Evolutionary conservation across 345 rosid species (phyloP), one percentile per base, ranked within the genome.

Genomic region (Zanthoxylum bungeanum): DNA sequence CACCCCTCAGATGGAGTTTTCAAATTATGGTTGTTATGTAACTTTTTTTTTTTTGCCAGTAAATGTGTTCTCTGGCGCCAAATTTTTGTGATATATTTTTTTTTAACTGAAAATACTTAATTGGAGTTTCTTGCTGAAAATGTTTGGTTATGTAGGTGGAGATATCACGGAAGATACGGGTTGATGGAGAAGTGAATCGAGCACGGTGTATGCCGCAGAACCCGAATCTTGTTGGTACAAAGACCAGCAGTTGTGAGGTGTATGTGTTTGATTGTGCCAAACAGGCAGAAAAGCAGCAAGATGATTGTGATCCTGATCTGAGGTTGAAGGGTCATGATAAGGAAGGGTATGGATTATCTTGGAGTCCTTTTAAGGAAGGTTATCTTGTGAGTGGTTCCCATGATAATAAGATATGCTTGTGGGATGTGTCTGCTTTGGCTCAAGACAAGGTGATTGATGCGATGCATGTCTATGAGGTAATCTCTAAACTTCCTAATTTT

Each of bases 121-220:
- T n/a, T n/a, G 28, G 52, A 5, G n/a, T 49, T 66, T 66, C 42
- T n/a, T 36, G 4, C 0, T 0, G 47, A 25, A 30, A 31, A 28
- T 76, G 63, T 51, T 52, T 72, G 74, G 7, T 50, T 73, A 19
- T 33, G 46, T 59, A 92, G 97, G 98, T 92, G 80, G 96, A 89
- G 76, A 86, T 91, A 68, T 83, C 70, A 64, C 94, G 88, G 76
- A 91, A 81, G 76, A 86, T 92, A 55, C 93, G 81, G 59, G 88
- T 86, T 75, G 97, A 91, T 72, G 98, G 99, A 55, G 98, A 95
- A 83, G 94, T 95, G 71, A 95, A 95, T 69, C 84, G 90, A 74
- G 99, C 99, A 0, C 64, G 96, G 36, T 91, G 89, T 67, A 92
- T 95, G 99, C 98, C 97, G 0, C 99, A 92, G 75, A 91, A 86